Evolutionary conservation across 768 basidiomycete species (phyloP).

Genomic region (Lactarius sanguifluus): DNA sequence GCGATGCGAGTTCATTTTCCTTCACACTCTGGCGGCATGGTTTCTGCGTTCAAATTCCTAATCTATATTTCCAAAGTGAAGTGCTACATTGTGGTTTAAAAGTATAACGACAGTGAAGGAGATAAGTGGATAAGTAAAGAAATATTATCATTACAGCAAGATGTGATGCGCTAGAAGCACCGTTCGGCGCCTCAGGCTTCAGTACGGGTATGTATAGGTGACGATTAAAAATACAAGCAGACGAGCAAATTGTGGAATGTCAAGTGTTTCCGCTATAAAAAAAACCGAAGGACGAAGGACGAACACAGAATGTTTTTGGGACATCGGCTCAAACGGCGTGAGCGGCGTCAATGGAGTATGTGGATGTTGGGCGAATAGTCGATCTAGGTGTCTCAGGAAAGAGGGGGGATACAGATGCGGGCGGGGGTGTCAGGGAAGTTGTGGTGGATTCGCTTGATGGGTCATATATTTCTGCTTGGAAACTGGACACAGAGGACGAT

Average conservation of each 20-base stretch:
- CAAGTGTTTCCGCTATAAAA: neutral
- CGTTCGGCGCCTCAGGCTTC: neutral
- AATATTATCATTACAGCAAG: constrained; percentile 21
- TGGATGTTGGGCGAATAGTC: neutral
- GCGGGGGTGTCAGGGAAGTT: neutral
- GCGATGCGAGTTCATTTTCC: neutral
- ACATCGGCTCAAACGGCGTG: constrained; percentile 6
- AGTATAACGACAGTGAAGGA: neutral
- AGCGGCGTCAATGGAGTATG: constrained; percentile 9
- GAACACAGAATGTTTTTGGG: neutral
- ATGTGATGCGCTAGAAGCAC: neutral
- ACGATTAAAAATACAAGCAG: constrained; percentile 18
- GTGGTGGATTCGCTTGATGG: neutral
- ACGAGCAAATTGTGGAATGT: neutral
- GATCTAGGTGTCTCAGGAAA: neutral
- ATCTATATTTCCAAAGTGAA: constrained; percentile 2
- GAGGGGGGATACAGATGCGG: constrained; percentile 3
- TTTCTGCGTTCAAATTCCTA: neutral
- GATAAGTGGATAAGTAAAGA: neutral
- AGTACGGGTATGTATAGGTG: constrained; percentile 5
- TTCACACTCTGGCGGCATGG: neutral
- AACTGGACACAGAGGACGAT: constrained; percentile 9
- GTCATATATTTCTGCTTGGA: neutral
- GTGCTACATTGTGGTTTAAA: constrained; percentile 14
- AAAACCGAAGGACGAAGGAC: neutral